phyloP scores from a whole-genome alignment of 768 basidiomycete genomes.

The Lactarius deliciosus region DNA sequence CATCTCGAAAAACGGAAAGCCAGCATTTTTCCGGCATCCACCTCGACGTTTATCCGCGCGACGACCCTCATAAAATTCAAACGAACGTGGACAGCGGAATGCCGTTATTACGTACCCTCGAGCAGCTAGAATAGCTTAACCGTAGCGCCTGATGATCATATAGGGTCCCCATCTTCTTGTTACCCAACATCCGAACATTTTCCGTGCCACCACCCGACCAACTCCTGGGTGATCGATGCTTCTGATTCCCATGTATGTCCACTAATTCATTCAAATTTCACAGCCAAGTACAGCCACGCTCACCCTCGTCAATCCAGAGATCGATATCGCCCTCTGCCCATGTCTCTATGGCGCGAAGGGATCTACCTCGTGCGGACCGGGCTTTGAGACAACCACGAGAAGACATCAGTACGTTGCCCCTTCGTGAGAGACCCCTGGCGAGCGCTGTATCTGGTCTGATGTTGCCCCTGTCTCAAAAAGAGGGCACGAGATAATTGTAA shows the following conservation, averaged over 20 bases:
- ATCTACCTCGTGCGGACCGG: neutral
- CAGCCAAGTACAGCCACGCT: neutral
- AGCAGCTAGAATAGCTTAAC: neutral
- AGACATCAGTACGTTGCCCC: neutral
- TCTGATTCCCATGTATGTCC: neutral
- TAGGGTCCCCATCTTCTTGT: neutral
- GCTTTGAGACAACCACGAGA: neutral
- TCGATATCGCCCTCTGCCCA: neutral
- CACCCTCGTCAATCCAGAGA: neutral
- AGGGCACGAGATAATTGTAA: neutral
- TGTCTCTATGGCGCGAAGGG: neutral
- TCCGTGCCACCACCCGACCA: constrained; percentile 1
- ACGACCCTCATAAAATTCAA: neutral
- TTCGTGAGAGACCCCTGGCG: neutral
- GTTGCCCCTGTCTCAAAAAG: neutral
- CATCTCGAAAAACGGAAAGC: neutral
- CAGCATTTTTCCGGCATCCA: neutral
- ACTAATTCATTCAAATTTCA: neutral
- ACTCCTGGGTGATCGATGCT: neutral
- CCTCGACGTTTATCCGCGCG: neutral
- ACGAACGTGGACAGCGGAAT: neutral
- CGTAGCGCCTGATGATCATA: neutral
- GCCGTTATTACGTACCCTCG: neutral
- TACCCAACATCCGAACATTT: neutral
- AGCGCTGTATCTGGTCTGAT: neutral